These are phyloP conservation scores for Citrullus colocynthis DNA, from an alignment of 306 rosid species.

Conservation along the genomic window DNA sequence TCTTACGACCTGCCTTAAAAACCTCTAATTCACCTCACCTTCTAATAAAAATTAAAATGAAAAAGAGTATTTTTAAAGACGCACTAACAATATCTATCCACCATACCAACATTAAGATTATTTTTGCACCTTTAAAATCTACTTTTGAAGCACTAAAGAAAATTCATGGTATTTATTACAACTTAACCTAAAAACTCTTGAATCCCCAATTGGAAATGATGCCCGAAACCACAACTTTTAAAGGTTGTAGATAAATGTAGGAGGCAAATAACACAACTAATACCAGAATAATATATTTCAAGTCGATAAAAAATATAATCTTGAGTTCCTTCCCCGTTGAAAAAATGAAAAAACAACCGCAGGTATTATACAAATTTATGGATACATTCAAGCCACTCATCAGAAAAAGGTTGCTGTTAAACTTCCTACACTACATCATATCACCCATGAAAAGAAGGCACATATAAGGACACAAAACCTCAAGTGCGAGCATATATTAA, in stretches of 20 bases:
- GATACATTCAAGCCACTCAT: neutral
- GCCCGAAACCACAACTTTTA: neutral
- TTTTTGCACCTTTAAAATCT: too few species aligned
- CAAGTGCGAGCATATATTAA: neutral
- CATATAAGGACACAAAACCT: neutral
- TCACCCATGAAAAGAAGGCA: neutral
- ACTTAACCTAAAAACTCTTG: too few species aligned
- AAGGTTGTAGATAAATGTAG: too few species aligned
- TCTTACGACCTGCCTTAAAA: too few species aligned
- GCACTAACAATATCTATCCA: too few species aligned
- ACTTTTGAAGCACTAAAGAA: too few species aligned
- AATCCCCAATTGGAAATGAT: too few species aligned
- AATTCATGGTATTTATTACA: too few species aligned
- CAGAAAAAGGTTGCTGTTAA: neutral
- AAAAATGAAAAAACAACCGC: neutral
- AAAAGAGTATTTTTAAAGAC: too few species aligned
- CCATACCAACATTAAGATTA: too few species aligned
- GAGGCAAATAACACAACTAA: neutral
- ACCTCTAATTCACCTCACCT: too few species aligned
- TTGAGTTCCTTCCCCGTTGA: neutral
- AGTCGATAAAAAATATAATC: neutral
- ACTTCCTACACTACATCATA: neutral
- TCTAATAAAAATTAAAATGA: too few species aligned
- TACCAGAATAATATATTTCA: neutral
- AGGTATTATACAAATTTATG: conserved; percentile 1